A percentile compares a stretch with the other conserved stretches of the same genome.
Evolutionary conservation across 805 yeast genomes (phyloP).

Genomic region (Yamadazyma scolyti): DNA sequence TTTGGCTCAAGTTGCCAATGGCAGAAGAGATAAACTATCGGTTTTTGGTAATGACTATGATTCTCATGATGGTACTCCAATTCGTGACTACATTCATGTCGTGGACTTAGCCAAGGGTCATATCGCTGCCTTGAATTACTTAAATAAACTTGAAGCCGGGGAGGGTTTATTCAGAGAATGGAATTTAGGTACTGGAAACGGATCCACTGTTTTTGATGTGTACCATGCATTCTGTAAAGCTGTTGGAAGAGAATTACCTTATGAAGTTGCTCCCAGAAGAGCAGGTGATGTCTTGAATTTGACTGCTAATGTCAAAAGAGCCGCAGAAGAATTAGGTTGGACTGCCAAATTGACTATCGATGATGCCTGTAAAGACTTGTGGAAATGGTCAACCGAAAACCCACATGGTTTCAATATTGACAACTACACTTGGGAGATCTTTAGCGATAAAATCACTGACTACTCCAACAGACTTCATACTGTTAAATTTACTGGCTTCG

Average conservation of each 20-base stretch:
- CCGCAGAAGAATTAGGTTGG: slow-evolving; percentile 67
- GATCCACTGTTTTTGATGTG: slow-evolving; percentile 75
- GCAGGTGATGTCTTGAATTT: slow-evolving; percentile 74
- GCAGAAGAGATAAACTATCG: slow-evolving; percentile 60
- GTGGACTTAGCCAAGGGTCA: slow-evolving; percentile 79
- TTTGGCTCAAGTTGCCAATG: slow-evolving; percentile 75
- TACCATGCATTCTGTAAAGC: slow-evolving; percentile 61
- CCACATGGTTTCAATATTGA: slow-evolving; percentile 54
- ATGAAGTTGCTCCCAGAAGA: slow-evolving; percentile 62
- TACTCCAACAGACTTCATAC: slow-evolving; percentile 35
- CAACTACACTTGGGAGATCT: slow-evolving; percentile 30
- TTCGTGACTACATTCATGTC: slow-evolving; percentile 79
- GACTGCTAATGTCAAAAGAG: slow-evolving; percentile 68
- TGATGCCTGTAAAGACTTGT: slow-evolving; percentile 66
- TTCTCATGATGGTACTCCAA: slow-evolving; percentile 75
- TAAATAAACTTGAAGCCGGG: slow-evolving; percentile 26
- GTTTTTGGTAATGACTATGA: slow-evolving; percentile 72
- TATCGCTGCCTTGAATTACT: slow-evolving; percentile 61
- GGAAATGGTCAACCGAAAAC: slow-evolving; percentile 73
- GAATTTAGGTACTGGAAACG: slow-evolving; percentile 81
- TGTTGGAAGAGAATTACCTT: slow-evolving; percentile 61
- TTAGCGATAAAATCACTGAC: slow-evolving; percentile 16
- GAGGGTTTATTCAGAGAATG: slow-evolving; percentile 66
- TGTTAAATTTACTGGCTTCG: slow-evolving; percentile 25
- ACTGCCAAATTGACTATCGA: slow-evolving; percentile 50